Percentiles rank a stretch among this genome's conserved stretches.
phyloP scores from a whole-genome alignment of 2,329 filamentous ascomycete species.

The Fusarium sp. region DNA sequence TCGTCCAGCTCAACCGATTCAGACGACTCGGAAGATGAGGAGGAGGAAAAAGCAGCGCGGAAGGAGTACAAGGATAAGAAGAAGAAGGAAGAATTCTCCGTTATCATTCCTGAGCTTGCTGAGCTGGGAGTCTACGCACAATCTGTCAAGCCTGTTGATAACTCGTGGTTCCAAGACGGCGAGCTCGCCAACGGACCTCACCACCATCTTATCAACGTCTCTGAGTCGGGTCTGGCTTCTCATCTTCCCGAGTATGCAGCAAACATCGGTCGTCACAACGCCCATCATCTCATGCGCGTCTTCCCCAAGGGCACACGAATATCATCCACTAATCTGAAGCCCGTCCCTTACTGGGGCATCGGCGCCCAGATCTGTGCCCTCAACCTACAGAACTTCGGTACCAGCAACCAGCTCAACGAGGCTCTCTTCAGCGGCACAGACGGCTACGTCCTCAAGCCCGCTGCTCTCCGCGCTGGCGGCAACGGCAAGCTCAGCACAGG shows the following conservation, averaged over 20 bases:
- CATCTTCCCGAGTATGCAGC: slow-evolving; percentile 63
- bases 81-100: slow-evolving; percentile 59
- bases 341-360: slow-evolving; percentile 74
- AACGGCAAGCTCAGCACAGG: slow-evolving; percentile 62
- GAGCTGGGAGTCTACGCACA: slow-evolving; percentile 77
- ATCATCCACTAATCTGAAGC: slow-evolving; percentile 73
- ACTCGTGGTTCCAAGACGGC: slow-evolving; percentile 72
- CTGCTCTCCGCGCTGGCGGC: slow-evolving; percentile 68
- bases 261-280: slow-evolving; percentile 70
- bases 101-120: slow-evolving; percentile 74
- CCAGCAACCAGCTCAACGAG: slow-evolving; percentile 76
- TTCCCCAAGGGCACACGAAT: slow-evolving; percentile 78
- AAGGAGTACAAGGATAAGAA: slow-evolving; percentile 67
- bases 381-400: slow-evolving; percentile 78
- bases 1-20: slow-evolving; percentile 54
- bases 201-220: slow-evolving; percentile 77
- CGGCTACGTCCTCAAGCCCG: slow-evolving; percentile 75
- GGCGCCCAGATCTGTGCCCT: slow-evolving; percentile 78
- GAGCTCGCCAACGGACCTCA: slow-evolving; percentile 68
- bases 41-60: slow-evolving; percentile 61
- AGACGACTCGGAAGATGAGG: slow-evolving; percentile 56
- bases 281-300: slow-evolving; percentile 76
- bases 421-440: slow-evolving; percentile 75
- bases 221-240: slow-evolving; percentile 68
- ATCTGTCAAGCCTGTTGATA: slow-evolving; percentile 75